Conservation (phyloP, 371 early-diverging fungal species). For the Mortierella sp. region DNA sequence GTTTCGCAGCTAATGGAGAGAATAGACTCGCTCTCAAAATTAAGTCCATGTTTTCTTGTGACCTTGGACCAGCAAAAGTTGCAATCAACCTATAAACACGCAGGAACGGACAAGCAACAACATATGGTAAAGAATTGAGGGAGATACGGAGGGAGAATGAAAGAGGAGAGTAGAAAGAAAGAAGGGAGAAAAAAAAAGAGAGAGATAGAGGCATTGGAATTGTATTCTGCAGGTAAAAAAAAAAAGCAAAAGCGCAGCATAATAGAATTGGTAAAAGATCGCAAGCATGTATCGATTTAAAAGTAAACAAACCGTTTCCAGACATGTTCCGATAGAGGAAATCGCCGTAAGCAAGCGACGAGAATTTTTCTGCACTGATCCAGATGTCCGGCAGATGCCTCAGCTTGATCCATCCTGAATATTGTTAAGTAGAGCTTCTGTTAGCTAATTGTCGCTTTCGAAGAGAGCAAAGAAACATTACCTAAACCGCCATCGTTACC, state of each 20-base stretch:
- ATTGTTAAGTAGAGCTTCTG: neutral
- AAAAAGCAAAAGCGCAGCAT: constrained; percentile 4
- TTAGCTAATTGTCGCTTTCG: neutral
- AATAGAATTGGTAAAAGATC: neutral
- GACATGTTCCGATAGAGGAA: constrained; percentile 33
- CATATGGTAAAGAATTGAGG: neutral
- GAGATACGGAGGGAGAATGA: neutral
- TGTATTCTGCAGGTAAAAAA: constrained; percentile 6
- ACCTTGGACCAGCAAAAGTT: constrained; percentile 8
- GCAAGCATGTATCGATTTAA: neutral
- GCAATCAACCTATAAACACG: constrained; percentile 20
- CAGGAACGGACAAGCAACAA: neutral
- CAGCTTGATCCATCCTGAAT: constrained; percentile 37
- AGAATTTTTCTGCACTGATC: constrained; percentile 28
- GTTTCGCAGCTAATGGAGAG: constrained; percentile 30
- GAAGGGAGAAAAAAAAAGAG: neutral
- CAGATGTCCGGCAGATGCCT: constrained; percentile 21
- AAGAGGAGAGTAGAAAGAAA: constrained; percentile 1
- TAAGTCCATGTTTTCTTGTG: constrained; percentile 20
- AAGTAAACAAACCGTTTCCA: constrained; percentile 55
- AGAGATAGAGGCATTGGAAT: constrained; percentile 21
- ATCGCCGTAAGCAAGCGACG: constrained; percentile 28
- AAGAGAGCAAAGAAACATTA: neutral
- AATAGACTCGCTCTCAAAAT: constrained; percentile 30
- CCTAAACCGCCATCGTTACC: constrained; percentile 21